A percentile compares a stretch with the other conserved stretches of the same genome.
These are phyloP conservation scores for Penicillium sp. DNA, from an alignment of 2,329 filamentous ascomycete genomes.

Conservation along the genomic window DNA sequence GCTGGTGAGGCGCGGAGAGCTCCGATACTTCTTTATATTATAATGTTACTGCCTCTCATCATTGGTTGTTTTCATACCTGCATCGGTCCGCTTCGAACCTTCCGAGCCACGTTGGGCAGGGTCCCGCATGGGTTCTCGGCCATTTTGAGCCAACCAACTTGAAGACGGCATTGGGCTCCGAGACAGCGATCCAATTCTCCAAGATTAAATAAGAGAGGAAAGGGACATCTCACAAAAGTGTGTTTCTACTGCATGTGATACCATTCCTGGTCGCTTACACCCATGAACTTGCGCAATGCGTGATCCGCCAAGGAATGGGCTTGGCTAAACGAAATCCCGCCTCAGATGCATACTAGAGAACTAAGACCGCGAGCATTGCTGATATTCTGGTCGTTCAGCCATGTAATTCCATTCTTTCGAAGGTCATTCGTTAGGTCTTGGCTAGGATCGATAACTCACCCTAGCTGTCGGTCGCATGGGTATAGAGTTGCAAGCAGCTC, in stretches of 20 bases:
- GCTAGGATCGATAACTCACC: no score
- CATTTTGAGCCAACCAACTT: neutral
- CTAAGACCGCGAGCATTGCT: no score
- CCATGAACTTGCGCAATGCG: neutral
- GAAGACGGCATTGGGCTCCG: neutral
- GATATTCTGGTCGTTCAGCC: no score
- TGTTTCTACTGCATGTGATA: neutral
- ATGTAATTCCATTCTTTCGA: no score
- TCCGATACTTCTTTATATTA: conserved; percentile 1
- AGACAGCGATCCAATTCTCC: neutral
- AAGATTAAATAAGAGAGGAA: neutral
- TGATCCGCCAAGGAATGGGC: neutral
- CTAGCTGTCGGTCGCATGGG: no score
- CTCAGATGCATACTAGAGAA: neutral
- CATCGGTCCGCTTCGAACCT: neutral
- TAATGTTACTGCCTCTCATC: no score
- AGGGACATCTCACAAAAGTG: neutral
- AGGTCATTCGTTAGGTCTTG: no score
- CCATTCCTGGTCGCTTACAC: neutral
- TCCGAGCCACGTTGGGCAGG: neutral
- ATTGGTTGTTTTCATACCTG: neutral
- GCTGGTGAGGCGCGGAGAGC: conserved; percentile 2
- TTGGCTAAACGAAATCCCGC: neutral
- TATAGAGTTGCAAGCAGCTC: no score
- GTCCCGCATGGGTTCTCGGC: neutral